Evolutionary conservation across 495 filamentous ascomycete genomes (phyloP), one percentile per base, ranked within the genome.

Genomic region (Hypoxylon crocopeplum): DNA sequence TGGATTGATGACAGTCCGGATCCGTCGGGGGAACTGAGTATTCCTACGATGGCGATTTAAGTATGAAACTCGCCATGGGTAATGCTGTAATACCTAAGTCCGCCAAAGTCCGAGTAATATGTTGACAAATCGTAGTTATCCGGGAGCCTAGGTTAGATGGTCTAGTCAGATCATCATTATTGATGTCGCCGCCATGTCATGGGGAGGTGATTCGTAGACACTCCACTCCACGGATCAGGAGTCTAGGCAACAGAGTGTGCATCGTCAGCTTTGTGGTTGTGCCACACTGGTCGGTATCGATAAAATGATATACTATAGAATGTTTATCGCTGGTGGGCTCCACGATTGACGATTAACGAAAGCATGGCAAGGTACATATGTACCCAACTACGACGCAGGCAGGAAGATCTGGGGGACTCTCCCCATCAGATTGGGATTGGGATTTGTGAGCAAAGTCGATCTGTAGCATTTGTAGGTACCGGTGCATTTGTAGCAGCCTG

Each of bases 201-300:
- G 37, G 16, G 13, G n/a, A 42, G 39, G 17, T 33, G 16, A 24
- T 36, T 29, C 6, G 40, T 62, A 30, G 16, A 33, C 32, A n/a
- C n/a, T n/a, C n/a, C n/a, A n/a, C n/a, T n/a, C n/a, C n/a, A n/a
- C n/a, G n/a, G n/a, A n/a, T n/a, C n/a, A n/a, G n/a, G n/a, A n/a
- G n/a, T n/a, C n/a, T 52, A 63, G 59, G 59, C 59, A 63, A 41
- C 59, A 48, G 36, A 51, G 48, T 29, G 12, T 3, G 27, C 21
- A 57, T 63, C 59, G 59, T 63, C 59, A 63, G 52, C 59, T 29
- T 48, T 45, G 42, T 39, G 36, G 29, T 50, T 44, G 55, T 41
- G 15, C 25, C 38, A 36, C 45, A 13, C 30, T 29, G 15, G 6
- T 5, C 12, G 15, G 30, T 48, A n/a, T 13, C n/a, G 36, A 17